phyloP scores from a whole-genome alignment of 345 rosid species.

The Kandelia obovata region DNA sequence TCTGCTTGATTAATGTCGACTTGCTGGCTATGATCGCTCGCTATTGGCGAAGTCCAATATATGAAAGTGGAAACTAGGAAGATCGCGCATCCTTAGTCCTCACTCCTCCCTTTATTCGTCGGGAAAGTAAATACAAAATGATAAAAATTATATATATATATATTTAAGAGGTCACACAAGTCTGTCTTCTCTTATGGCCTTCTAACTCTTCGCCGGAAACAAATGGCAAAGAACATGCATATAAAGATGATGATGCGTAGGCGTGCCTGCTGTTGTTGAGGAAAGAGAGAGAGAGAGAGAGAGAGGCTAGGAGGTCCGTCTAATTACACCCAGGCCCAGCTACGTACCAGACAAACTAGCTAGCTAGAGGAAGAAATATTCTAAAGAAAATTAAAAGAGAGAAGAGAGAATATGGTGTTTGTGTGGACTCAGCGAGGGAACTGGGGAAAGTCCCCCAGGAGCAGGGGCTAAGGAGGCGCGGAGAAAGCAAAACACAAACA shows the following conservation, averaged over 20 bases:
- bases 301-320: no score
- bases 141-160: background rate
- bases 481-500: slow-evolving; percentile 41
- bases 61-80: background rate
- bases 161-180: slow-evolving; percentile 34
- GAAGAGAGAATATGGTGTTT: slow-evolving; percentile 18
- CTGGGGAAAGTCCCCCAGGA: slow-evolving; percentile 56
- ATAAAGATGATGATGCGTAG: slow-evolving; percentile 59
- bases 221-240: slow-evolving; percentile 41
- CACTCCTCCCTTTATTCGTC: background rate
- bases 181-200: slow-evolving; percentile 14
- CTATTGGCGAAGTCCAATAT: no score
- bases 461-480: slow-evolving; percentile 83
- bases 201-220: slow-evolving; percentile 37
- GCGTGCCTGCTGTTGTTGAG: slow-evolving; percentile 5
- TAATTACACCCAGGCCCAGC: no score
- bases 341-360: no score
- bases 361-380: no score
- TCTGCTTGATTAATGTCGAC: no score
- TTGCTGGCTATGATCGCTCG: no score
- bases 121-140: background rate
- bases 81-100: no score
- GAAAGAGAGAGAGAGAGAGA: slow-evolving; percentile 5
- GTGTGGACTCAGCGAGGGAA: slow-evolving; percentile 21
- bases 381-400: background rate